Base-by-base conservation (phyloP, 371 early-diverging fungal genomes). In the Homolaphlyctis polyrhiza region DNA sequence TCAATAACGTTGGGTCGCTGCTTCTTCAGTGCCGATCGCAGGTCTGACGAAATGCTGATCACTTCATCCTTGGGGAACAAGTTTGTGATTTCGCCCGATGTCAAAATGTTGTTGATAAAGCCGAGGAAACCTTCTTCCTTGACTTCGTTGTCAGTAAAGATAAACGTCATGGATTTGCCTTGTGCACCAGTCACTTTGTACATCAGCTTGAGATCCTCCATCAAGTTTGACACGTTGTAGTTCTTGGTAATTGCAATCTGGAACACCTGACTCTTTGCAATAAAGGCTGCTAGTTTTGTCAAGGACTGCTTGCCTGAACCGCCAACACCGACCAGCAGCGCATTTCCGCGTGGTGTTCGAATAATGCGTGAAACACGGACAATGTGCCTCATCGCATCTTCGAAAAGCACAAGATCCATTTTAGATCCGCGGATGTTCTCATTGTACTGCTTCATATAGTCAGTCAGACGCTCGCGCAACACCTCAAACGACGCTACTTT, bases 361-460 rank as follows among this genome's bases (percentile, higher is more conserved):
- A 85, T 74, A 58, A 84, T 82, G 30, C 86, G 70, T 1, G 82
- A 81, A 25, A 85, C 81, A 28, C 83, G 59, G 21, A 77, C 76
- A 63, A 84, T 84, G 66, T 85, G 84, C 48, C 69, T 68, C 83
- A 85, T 85, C 29, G 86, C 86, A 63, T 85, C 86, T 58, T 85
- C 86, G 60, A 85, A 85, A 16, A 85, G 71, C 39, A 85, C 86
- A 13, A 85, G 71, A 65, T 85, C 81, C 84, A 85, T 82, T 58
- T 78, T 78, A 4, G 82, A 73, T 13, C 86, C 84, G 29, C 84
- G 72, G 35, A 85, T 70, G 27, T 65, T 68, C 58, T 84, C 86
- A 62, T 85, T 85, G 70, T 83, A 81, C 62, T 84, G 83, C 63
- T 76, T 76, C 83, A 84, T 82, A 62, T 77, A 83, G 5, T 80